These are phyloP conservation scores for Moniliophthora roreri DNA, from an alignment of 1,284 basidiomycete genomes.

Conservation along the genomic window DNA sequence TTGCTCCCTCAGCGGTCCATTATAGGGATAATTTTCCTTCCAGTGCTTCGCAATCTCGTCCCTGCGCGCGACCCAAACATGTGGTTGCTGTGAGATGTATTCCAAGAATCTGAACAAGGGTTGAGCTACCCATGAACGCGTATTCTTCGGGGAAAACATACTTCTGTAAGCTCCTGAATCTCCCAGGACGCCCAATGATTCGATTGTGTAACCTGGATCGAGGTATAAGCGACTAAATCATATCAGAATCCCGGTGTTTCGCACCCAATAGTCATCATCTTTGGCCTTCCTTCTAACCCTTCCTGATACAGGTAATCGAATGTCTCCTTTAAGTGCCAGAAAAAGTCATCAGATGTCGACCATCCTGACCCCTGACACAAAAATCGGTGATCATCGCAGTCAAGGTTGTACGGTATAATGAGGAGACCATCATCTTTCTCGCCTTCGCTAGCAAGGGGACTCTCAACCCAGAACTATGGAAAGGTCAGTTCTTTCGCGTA, in stretches of 20 bases:
- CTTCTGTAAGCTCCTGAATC: constrained; percentile 9
- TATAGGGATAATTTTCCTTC: constrained; percentile 8
- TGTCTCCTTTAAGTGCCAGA: constrained; percentile 8
- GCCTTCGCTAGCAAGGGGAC: constrained; percentile 6
- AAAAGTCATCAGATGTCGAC: constrained; percentile 8
- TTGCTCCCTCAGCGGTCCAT: neutral
- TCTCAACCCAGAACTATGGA: constrained; percentile 6
- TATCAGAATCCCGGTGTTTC: neutral
- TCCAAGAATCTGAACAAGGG: constrained; percentile 1
- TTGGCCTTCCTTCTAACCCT: constrained; percentile 7
- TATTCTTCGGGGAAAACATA: neutral
- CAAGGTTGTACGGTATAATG: constrained; percentile 9
- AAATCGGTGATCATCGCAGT: constrained; percentile 8
- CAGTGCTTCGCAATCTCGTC: constrained; percentile 9
- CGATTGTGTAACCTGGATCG: constrained; percentile 6
- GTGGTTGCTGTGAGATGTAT: constrained; percentile 4
- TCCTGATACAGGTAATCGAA: constrained; percentile 12
- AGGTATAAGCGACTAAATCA: neutral
- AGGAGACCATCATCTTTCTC: constrained; percentile 5
- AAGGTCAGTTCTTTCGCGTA: neutral
- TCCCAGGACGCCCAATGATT: constrained; percentile 9
- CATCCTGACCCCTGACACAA: constrained; percentile 9
- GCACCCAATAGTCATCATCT: constrained; percentile 11
- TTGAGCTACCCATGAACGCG: neutral
- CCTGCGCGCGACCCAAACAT: constrained; percentile 5